Conservation (phyloP, 2,329 filamentous ascomycete species). For the Botrytis sinoallii region DNA sequence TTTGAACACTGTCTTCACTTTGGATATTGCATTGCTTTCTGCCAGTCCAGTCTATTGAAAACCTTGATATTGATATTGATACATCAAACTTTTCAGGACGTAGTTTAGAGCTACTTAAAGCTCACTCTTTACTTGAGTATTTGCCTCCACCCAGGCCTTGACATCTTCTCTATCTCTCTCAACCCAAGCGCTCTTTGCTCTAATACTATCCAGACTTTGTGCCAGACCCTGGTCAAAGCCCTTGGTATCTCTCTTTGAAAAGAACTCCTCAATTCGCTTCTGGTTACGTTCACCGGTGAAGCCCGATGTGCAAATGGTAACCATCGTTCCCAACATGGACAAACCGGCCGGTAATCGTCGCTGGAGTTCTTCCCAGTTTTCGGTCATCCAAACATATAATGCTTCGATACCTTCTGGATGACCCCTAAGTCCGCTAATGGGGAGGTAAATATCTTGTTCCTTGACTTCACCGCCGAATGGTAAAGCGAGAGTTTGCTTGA, state of each 20-base stretch:
- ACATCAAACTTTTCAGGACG: background rate
- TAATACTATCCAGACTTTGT: conserved; percentile 83
- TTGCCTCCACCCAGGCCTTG: conserved; percentile 65
- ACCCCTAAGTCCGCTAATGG: conserved; percentile 72
- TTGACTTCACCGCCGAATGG: conserved; percentile 80
- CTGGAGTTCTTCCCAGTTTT: conserved; percentile 82
- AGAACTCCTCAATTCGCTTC: conserved; percentile 75
- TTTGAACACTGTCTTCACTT: background rate
- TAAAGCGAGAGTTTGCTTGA: conserved; percentile 74
- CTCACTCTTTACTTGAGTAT: conserved; percentile 40
- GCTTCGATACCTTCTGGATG: conserved; percentile 76
- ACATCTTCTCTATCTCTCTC: conserved; percentile 75
- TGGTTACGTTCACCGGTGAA: conserved; percentile 78
- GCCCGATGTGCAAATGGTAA: conserved; percentile 75
- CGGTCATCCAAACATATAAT: conserved; percentile 78
- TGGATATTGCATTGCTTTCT: background rate
- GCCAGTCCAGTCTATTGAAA: background rate
- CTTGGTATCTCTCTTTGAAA: conserved; percentile 76
- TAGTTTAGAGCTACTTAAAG: conserved; percentile 23
- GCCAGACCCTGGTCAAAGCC: conserved; percentile 84
- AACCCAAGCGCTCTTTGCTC: conserved; percentile 81
- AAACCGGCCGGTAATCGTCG: conserved; percentile 82
- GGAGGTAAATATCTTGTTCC: conserved; percentile 91
- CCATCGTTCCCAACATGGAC: conserved; percentile 80
- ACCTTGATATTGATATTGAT: background rate